Evolutionary conservation across 257 asterid genomes (phyloP), one percentile per base, ranked within the genome.

Genomic region (Lycium ferocissimum): DNA sequence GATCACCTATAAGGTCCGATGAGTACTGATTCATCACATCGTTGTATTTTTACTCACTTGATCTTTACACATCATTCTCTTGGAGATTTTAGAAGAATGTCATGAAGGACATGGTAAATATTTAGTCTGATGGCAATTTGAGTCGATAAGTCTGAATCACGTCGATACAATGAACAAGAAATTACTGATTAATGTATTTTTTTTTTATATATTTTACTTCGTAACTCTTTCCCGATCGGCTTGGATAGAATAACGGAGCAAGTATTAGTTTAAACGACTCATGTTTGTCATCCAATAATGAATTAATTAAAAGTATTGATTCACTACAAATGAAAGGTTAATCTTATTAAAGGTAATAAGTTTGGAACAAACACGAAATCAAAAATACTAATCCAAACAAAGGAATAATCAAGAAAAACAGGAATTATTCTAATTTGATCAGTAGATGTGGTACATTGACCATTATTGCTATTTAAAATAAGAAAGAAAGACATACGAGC

Each of bases 341-440:
- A 0, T 47, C 57, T 43, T 43, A 43, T 70, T 72, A 57, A n/a
- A 9, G 4, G 0, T 72, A 12, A 15, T 18, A 70, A 69, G 26
- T 17, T 70, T 12, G 7, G 15, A 63, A 61, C 35, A 66, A 66
- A 66, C 9, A 66, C n/a, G 8, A 66, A 66, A 66, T 66, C 73
- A 66, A 5, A 35, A 66, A 7, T 66, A 66, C 20, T 69, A 69
- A 69, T 40, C 22, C 76, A 37, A 69, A 69, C 51, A 69, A 14
- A 69, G 15, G 78, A 37, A n/a, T 0, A 37, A 69, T 69, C 7
- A 69, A 69, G 53, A 9, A 38, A 69, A 69, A 69, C 26, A 69
- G 2, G 59, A 73, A 1, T 20, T 73, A 73, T 73, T 73, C 59
- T 73, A 73, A 73, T 73, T 73, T 45, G 80, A 38, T 69, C 38